Percentiles rank a stretch among this genome's conserved stretches.
Conservation (phyloP, 257 asterid species). For the Ehretia macrophylla region DNA sequence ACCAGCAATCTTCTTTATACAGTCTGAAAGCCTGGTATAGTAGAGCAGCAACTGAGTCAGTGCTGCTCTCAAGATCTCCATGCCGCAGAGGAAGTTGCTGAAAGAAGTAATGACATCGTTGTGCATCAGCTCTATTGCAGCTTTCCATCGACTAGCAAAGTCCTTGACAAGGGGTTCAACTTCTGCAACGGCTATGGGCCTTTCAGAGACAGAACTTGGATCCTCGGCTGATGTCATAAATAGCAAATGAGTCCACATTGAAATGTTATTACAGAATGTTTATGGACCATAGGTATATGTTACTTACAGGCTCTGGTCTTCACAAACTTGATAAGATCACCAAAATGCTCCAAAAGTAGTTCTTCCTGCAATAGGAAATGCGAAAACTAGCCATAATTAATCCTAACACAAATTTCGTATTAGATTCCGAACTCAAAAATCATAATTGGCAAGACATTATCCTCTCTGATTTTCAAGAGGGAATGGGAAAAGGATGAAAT, state of each 20-base stretch:
- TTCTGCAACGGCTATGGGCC: constrained; percentile 56
- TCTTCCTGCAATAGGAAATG: constrained; percentile 65
- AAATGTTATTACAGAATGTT: background rate
- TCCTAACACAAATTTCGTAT: background rate
- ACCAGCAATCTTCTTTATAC: constrained; percentile 72
- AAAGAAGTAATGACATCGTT: constrained; percentile 85
- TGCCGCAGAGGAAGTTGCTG: constrained; percentile 90
- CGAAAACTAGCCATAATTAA: background rate
- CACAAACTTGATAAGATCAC: constrained; percentile 81
- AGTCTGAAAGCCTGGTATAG: constrained; percentile 88
- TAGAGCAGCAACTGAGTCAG: constrained; percentile 88
- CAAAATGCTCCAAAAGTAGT: constrained; percentile 79
- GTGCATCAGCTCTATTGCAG: constrained; percentile 96
- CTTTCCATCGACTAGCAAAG: constrained; percentile 92
- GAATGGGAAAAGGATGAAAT: too few relatives aligned
- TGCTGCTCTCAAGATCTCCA: constrained; percentile 97
- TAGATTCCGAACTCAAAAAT: background rate
- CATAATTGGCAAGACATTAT: background rate
- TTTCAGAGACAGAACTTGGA: constrained; percentile 56
- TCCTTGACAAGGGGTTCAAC: constrained; percentile 92
- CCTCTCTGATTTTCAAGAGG: too few relatives aligned
- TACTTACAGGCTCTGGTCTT: constrained; percentile 85
- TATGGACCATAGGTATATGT: constrained; percentile 3
- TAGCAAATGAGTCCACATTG: constrained; percentile 8
- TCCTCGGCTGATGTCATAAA: constrained; percentile 63